Conservation (phyloP, 805 yeast species). For the Sugiyamaella marilandica region DNA sequence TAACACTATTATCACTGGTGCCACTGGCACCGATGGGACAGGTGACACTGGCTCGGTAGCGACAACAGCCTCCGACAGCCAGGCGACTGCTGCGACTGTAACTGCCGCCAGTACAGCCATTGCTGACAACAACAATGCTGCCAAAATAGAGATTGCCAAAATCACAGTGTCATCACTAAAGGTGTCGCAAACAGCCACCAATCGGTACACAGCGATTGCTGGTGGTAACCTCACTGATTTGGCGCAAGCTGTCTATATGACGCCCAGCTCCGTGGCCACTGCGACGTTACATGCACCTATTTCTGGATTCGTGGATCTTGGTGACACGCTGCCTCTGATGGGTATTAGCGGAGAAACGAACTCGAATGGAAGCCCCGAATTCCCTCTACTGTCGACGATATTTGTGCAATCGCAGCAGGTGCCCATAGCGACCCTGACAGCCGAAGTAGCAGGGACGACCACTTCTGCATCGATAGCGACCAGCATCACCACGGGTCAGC, state of each 20-base stretch:
- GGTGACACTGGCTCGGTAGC: neutral
- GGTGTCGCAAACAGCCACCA: neutral
- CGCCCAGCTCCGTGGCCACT: neutral
- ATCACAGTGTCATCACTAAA: neutral
- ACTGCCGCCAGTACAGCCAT: neutral
- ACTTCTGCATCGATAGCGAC: neutral
- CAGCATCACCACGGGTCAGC: neutral
- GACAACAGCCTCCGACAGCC: neutral
- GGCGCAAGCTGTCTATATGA: slow-evolving; percentile 1
- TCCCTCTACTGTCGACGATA: neutral
- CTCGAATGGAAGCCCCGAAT: neutral
- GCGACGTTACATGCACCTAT: neutral
- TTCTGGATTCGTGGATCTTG: slow-evolving; percentile 7
- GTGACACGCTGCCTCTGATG: slow-evolving; percentile 13
- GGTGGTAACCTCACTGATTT: slow-evolving; percentile 8
- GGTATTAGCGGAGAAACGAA: neutral
- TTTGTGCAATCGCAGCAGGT: neutral
- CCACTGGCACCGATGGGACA: too few relatives aligned
- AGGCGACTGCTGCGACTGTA: neutral
- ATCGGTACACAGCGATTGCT: neutral
- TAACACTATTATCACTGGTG: too few relatives aligned
- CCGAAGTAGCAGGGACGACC: neutral
- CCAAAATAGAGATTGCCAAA: neutral
- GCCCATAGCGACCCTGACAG: neutral
- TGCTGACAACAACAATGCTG: neutral